Evolutionary conservation across 208 protist genomes (phyloP).

Genomic region (Wallacemonas sp.): DNA sequence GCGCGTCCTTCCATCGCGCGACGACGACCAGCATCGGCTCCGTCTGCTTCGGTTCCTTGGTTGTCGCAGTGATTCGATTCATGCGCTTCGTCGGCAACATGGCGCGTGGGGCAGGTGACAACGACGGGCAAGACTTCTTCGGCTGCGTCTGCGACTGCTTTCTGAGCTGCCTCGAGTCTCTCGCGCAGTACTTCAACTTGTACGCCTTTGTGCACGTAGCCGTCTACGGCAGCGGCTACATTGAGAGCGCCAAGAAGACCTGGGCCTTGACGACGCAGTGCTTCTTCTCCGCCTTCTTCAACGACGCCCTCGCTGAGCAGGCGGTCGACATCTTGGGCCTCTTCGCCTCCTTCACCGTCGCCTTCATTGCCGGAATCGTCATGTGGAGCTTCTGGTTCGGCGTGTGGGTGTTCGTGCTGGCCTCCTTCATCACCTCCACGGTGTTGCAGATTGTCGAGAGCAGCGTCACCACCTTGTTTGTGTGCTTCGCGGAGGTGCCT

Average conservation of each 20-base stretch:
- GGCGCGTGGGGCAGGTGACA: slow-evolving; percentile 19
- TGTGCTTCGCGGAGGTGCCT: slow-evolving; percentile 85
- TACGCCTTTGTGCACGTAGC: slow-evolving; percentile 92
- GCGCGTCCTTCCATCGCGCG: slow-evolving; percentile 64
- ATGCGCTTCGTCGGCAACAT: slow-evolving; percentile 50
- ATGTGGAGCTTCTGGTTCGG: slow-evolving; percentile 24
- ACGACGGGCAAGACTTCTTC: slow-evolving; percentile 44
- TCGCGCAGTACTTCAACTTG: slow-evolving; percentile 86
- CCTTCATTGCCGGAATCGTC: slow-evolving; percentile 26
- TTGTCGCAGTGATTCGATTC: slow-evolving; percentile 72
- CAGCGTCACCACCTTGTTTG: slow-evolving; percentile 78
- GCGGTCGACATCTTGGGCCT: slow-evolving; percentile 44
- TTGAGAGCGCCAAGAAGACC: slow-evolving; percentile 70
- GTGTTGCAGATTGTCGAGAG: slow-evolving; percentile 58
- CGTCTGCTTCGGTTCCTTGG: slow-evolving; percentile 87
- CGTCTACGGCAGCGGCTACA: slow-evolving; percentile 88
- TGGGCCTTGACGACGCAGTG: slow-evolving; percentile 68
- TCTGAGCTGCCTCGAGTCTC: slow-evolving; percentile 50
- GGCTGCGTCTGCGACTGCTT: slow-evolving; percentile 55
- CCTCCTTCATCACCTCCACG: slow-evolving; percentile 46
- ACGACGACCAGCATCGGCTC: slow-evolving; percentile 83
- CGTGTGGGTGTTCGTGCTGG: slow-evolving; percentile 39
- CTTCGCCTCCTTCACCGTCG: slow-evolving; percentile 28
- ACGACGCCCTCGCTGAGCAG: slow-evolving; percentile 59
- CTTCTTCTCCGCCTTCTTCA: slow-evolving; percentile 76